These are phyloP conservation scores for Halophytophthora batemanensis DNA, from an alignment of 352 stramenopile genomes.

Conservation along the genomic window DNA sequence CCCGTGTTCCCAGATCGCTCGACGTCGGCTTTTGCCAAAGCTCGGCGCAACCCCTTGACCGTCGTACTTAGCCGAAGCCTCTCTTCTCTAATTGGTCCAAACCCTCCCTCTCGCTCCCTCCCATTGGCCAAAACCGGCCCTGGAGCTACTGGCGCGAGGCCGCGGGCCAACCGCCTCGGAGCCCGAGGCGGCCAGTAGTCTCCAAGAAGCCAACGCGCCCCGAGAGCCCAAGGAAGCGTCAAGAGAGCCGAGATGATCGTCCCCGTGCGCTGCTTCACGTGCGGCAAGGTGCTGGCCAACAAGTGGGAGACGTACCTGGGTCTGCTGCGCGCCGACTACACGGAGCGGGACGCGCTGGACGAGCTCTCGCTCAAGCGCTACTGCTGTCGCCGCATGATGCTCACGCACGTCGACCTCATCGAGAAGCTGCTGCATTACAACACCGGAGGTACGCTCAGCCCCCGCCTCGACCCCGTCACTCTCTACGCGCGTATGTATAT, in stretches of 20 bases:
- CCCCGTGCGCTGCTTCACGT: constrained; percentile 99
- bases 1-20: neutral
- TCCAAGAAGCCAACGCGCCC: constrained; percentile 7
- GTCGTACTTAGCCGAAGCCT: too few relatives aligned
- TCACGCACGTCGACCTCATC: constrained; percentile 99
- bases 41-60: too few relatives aligned
- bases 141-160: too few relatives aligned
- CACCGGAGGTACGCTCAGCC: constrained; percentile 70
- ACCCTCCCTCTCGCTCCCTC: too few relatives aligned
- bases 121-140: too few relatives aligned
- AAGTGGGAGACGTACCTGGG: constrained; percentile 99
- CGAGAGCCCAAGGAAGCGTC: constrained; percentile 3
- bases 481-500: too few relatives aligned
- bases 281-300: constrained; percentile 99
- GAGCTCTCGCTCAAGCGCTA: constrained; percentile 98
- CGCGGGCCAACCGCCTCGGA: too few relatives aligned
- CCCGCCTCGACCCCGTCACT: neutral
- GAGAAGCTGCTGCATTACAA: constrained; percentile 99
- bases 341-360: constrained; percentile 97
- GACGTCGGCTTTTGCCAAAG: too few relatives aligned
- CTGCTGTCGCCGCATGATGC: constrained; percentile 99
- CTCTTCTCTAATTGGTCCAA: too few relatives aligned
- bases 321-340: constrained; percentile 96
- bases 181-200: too few relatives aligned
- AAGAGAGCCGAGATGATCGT: constrained; percentile 92